Base-by-base conservation (phyloP, 805 yeast genomes). In the Komagataella pseudopastoris region DNA sequence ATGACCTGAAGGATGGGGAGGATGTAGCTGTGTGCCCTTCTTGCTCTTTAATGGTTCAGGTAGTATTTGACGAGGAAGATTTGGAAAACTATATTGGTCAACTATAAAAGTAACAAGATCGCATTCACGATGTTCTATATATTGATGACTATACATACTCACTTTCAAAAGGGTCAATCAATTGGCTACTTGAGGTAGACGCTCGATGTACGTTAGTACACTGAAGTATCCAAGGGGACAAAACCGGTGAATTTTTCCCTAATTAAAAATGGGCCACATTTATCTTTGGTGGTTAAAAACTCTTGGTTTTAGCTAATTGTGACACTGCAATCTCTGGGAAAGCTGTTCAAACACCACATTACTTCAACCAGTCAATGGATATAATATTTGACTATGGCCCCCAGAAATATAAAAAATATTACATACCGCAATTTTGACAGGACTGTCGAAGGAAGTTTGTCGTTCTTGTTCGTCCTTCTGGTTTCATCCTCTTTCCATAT, bases 11-110 rank as follows among this genome's bases (percentile, higher is more conserved):
- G 55, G 96, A 89, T 58, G 99, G 97, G 6, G 95, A 88, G 59
- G 89, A 88, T 54, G 81, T 88, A 30, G 99, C 99, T 0, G 95
- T 91, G 16, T 93, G 99, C 66, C 99, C 99, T 24, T 84, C 95
- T 52, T 93, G 99, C 68, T 86, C 96, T 18, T 71, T 93, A 51
- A 89, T 88, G 95, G 89, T 89, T 44, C 83, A 85, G 63, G 95
- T 93, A 36, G 85, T 93, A 1, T 93, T 83, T 63, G 99, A 93
- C 45, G 74, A 75, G 12, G 81, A 71, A 51, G 83, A 78, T 56
- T 64, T 78, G 48, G 65, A 69, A 24, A 77, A 76, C 58, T 77
- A 69, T 56, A 56, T 60, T n/a, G 75, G 62, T 39, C 61, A 62
- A 51, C 45, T 59, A 20, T 20, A 20, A 20, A 22, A 57, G 20